phyloP scores from a whole-genome alignment of 192 early-diverging fungal genomes.

The Hyaloraphidium curvatum region DNA sequence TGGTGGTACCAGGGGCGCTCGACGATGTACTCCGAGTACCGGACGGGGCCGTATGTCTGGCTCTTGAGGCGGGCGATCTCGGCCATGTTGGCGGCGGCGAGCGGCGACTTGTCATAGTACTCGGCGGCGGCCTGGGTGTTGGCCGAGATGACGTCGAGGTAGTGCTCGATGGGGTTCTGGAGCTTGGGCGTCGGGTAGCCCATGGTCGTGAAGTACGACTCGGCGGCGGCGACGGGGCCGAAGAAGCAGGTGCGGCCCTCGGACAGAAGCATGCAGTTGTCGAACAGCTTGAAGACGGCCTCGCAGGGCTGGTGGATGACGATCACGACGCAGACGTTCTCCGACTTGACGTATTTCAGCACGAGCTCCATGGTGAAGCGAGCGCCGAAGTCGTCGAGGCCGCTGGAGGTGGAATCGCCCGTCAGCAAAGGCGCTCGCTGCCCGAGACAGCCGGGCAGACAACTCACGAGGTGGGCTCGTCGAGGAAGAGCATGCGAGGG shows the following conservation, averaged over 20 bases:
- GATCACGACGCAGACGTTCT: no score
- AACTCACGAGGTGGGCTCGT: no score
- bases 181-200: slow-evolving; percentile 16
- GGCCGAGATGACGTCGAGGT: slow-evolving; percentile 20
- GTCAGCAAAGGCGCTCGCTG: no score
- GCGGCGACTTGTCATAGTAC: slow-evolving; percentile 21
- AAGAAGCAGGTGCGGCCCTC: slow-evolving; percentile 50
- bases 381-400: no score
- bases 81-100: not conserved
- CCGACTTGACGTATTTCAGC: no score
- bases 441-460: no score
- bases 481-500: no score
- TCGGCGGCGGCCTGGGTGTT: slow-evolving; percentile 19
- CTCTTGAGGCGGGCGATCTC: not conserved
- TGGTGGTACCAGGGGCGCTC: not conserved
- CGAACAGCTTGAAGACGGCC: slow-evolving; percentile 55
- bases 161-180: slow-evolving; percentile 1
- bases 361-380: no score
- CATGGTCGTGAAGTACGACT: slow-evolving; percentile 36
- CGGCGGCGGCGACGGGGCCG: slow-evolving; percentile 35
- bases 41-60: not conserved
- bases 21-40: not conserved
- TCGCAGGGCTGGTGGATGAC: slow-evolving; percentile 52
- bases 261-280: slow-evolving; percentile 46
- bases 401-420: no score